Conservation (phyloP, 371 early-diverging fungal genomes). For the Mortierella polycephala region DNA sequence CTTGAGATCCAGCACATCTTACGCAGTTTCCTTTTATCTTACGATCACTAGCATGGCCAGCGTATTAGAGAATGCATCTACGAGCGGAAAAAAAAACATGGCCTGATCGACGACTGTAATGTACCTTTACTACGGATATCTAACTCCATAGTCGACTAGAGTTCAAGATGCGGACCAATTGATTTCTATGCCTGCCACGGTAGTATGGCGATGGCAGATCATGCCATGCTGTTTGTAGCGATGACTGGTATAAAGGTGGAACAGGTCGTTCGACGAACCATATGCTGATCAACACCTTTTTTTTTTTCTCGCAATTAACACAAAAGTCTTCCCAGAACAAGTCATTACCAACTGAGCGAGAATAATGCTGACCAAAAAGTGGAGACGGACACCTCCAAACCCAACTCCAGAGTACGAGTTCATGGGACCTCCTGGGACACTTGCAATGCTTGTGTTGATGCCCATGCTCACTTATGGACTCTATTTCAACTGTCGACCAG, state of each 20-base stretch:
- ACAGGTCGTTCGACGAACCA: no score
- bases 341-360: not conserved
- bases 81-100: no score
- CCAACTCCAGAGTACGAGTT: not conserved
- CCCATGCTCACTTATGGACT: not conserved
- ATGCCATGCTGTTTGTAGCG: no score
- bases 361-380: not conserved
- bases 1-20: not conserved
- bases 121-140: no score
- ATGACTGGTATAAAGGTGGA: no score
- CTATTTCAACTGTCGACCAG: not conserved
- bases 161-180: no score
- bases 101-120: no score
- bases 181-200: no score
- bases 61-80: no score
- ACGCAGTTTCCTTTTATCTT: not conserved
- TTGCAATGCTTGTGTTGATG: not conserved
- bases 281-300: not conserved
- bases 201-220: no score
- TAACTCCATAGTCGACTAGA: no score
- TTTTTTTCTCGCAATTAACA: not conserved
- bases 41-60: no score
- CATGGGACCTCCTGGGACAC: not conserved
- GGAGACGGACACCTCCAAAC: slow-evolving; percentile 1
- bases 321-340: not conserved